Conservation (phyloP, 805 yeast species). For the Starmerella tilneyi region DNA sequence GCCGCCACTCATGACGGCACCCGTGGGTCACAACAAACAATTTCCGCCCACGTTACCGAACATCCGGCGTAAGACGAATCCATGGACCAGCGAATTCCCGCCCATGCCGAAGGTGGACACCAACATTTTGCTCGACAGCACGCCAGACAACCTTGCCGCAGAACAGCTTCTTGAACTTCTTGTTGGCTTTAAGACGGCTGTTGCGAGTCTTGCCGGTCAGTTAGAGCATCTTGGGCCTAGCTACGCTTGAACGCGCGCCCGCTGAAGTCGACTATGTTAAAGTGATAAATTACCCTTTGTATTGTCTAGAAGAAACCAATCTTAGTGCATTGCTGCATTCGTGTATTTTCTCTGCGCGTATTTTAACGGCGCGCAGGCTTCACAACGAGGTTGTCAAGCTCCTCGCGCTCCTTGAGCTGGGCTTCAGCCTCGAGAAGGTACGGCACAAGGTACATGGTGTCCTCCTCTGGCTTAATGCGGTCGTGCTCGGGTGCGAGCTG, state of each 20-base stretch:
- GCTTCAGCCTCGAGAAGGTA: slow-evolving; percentile 90
- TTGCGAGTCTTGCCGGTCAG: slow-evolving; percentile 18
- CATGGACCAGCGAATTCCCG: slow-evolving; percentile 25
- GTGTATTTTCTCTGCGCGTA: too few relatives aligned
- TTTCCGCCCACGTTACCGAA: background rate
- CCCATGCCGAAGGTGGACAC: slow-evolving; percentile 31
- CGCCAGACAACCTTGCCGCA: slow-evolving; percentile 30
- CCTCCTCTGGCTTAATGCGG: slow-evolving; percentile 65
- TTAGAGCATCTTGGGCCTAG: background rate
- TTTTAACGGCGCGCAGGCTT: slow-evolving; percentile 23
- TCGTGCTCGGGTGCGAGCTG: slow-evolving; percentile 74
- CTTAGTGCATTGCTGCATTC: too few relatives aligned
- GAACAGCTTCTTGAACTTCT: slow-evolving; percentile 31
- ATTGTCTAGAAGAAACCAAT: too few relatives aligned
- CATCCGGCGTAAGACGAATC: background rate
- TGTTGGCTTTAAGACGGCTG: slow-evolving; percentile 26
- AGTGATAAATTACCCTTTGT: too few relatives aligned
- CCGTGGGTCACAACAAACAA: slow-evolving; percentile 8
- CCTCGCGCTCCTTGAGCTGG: slow-evolving; percentile 77
- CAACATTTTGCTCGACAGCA: slow-evolving; percentile 32
- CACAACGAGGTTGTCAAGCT: slow-evolving; percentile 65
- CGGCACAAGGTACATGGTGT: slow-evolving; percentile 59
- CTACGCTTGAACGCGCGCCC: too few relatives aligned
- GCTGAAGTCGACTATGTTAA: too few relatives aligned
- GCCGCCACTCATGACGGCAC: slow-evolving; percentile 13